Evolutionary conservation across 2,329 filamentous ascomycete species (phyloP).

Genomic region (Hypoxylon sp.): DNA sequence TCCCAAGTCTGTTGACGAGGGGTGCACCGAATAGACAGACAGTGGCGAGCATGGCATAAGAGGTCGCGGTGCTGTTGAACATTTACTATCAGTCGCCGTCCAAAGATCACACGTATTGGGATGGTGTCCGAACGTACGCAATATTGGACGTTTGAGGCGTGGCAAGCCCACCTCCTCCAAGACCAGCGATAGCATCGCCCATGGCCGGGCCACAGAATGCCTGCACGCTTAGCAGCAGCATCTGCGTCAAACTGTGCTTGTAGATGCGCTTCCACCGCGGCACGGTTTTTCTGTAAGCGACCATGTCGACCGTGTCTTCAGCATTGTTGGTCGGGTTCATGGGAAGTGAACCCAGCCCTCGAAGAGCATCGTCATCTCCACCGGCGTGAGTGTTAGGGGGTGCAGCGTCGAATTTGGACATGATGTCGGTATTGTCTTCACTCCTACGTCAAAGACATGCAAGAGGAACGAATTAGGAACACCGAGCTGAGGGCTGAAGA

Average conservation of each 20-base stretch:
- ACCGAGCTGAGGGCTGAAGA: slow-evolving; percentile 3
- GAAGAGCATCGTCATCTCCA: slow-evolving; percentile 38
- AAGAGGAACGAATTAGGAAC: background rate
- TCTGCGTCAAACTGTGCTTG: slow-evolving; percentile 58
- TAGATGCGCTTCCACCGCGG: slow-evolving; percentile 56
- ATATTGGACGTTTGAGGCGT: slow-evolving; percentile 55
- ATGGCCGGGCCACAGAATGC: slow-evolving; percentile 54
- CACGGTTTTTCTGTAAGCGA: slow-evolving; percentile 37
- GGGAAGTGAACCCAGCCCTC: slow-evolving; percentile 32
- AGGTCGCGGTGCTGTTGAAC: slow-evolving; percentile 35
- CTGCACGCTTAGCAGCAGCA: slow-evolving; percentile 57
- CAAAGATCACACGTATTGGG: background rate
- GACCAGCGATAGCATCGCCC: slow-evolving; percentile 52
- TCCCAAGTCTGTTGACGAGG: slow-evolving; percentile 56
- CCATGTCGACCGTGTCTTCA: slow-evolving; percentile 49
- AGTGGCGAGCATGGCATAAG: slow-evolving; percentile 45
- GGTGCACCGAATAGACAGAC: slow-evolving; percentile 55
- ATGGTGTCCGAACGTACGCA: slow-evolving; percentile 41
- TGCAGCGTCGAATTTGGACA: slow-evolving; percentile 41
- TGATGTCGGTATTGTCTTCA: slow-evolving; percentile 11
- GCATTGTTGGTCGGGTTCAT: slow-evolving; percentile 32
- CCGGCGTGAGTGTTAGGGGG: slow-evolving; percentile 40
- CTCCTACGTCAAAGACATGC: background rate
- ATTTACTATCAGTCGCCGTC: too few species aligned
- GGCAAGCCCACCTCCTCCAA: slow-evolving; percentile 55